Evolutionary conservation across 768 basidiomycete genomes (phyloP).

Genomic region (Jaapia argillacea): DNA sequence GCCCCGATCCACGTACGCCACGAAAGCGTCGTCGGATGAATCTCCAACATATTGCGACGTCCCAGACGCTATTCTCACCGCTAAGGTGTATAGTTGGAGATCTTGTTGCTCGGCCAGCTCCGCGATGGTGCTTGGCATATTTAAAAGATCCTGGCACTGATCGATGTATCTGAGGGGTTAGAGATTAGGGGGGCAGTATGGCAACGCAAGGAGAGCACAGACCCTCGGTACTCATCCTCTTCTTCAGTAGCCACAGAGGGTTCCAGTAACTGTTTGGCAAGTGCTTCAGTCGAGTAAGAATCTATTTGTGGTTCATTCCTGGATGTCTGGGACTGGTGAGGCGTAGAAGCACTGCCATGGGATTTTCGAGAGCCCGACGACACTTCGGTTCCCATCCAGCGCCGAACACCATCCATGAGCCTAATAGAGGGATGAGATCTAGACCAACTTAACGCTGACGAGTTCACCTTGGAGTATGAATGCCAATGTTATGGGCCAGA

Average conservation of each 20-base stretch:
- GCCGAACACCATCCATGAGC: constrained; percentile 68
- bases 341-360: constrained; percentile 26
- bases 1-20: background rate
- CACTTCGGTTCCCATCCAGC: constrained; percentile 61
- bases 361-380: constrained; percentile 29
- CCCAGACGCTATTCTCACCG: background rate
- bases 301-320: constrained; percentile 11
- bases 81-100: background rate
- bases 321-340: constrained; percentile 10
- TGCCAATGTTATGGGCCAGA: constrained; percentile 38
- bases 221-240: constrained; percentile 67
- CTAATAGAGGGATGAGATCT: constrained; percentile 25
- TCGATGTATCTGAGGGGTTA: constrained; percentile 50
- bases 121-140: constrained; percentile 41
- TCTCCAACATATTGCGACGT: background rate
- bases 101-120: constrained; percentile 17
- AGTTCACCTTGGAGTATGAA: constrained; percentile 28
- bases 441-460: constrained; percentile 1
- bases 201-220: constrained; percentile 9
- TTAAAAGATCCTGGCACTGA: constrained; percentile 57
- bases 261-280: constrained; percentile 49
- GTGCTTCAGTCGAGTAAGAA: constrained; percentile 39
- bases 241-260: constrained; percentile 58
- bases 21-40: background rate
- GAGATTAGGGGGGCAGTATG: background rate